Conservation (phyloP, 176 grass and related monocot genomes). For the Aegilops tauschii region DNA sequence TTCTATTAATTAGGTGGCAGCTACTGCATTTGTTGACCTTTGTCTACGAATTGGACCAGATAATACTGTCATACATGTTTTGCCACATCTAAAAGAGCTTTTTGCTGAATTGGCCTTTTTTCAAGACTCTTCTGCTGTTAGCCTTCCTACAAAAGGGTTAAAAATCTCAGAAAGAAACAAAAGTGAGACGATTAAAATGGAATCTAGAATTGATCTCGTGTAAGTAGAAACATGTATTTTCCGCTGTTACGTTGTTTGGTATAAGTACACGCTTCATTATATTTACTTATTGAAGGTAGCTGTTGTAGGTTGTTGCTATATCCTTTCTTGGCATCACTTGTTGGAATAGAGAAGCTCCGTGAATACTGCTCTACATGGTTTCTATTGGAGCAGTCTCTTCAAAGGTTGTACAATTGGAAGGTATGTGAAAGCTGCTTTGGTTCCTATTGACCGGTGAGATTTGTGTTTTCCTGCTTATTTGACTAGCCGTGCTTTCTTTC, state of each 20-base stretch:
- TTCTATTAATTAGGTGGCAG: conserved; percentile 71
- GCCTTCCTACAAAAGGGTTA: conserved; percentile 30
- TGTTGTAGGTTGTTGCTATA: conserved; percentile 68
- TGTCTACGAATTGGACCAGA: conserved; percentile 82
- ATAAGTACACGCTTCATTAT: conserved; percentile 1
- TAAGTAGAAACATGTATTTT: conserved; percentile 46
- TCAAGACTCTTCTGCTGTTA: conserved; percentile 43
- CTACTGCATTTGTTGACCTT: conserved; percentile 58
- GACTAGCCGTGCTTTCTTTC: conserved; percentile 22
- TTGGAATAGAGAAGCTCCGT: conserved; percentile 86
- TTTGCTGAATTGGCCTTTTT: conserved; percentile 89
- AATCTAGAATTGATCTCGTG: conserved; percentile 78
- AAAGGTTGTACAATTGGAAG: conserved; percentile 84
- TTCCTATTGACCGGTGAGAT: background rate
- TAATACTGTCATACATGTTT: conserved; percentile 51
- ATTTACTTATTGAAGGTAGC: conserved; percentile 25
- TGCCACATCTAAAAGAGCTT: conserved; percentile 75
- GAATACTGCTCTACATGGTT: conserved; percentile 88
- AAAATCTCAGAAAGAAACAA: conserved; percentile 48
- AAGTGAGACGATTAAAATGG: conserved; percentile 49
- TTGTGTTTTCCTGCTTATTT: conserved; percentile 21
- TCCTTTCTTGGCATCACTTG: conserved; percentile 81
- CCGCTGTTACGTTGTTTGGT: background rate
- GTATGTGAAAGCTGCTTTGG: conserved; percentile 35
- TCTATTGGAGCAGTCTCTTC: conserved; percentile 91